phyloP scores from a whole-genome alignment of 129 eudicot genomes.

The Dittrichia graveolens region DNA sequence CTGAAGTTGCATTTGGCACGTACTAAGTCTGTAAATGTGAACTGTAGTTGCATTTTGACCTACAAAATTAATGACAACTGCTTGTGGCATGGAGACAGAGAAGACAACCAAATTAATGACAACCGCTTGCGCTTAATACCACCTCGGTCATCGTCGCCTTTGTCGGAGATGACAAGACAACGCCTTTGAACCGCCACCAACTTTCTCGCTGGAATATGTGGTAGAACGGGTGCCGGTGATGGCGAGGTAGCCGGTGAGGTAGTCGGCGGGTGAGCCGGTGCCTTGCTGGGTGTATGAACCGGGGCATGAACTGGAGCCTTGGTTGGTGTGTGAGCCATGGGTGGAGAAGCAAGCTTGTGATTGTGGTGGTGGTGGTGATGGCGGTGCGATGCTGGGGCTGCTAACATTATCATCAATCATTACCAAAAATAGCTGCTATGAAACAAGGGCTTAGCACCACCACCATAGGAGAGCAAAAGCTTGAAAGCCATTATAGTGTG shows the following conservation, averaged over 20 bases:
- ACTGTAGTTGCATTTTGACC: no score
- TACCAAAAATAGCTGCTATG: not conserved
- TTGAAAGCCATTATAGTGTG: slow-evolving; percentile 38
- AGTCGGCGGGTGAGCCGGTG: slow-evolving; percentile 42
- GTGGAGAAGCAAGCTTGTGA: slow-evolving; percentile 42
- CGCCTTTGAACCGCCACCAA: slow-evolving; percentile 66
- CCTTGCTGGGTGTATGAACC: slow-evolving; percentile 33
- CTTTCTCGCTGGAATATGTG: slow-evolving; percentile 48
- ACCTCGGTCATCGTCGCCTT: no score
- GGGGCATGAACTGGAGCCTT: slow-evolving; percentile 34
- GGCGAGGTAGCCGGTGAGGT: no score
- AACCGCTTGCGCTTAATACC: no score
- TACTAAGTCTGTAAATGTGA: no score
- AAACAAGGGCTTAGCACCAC: slow-evolving; percentile 22
- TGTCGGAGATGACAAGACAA: no score
- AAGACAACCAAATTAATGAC: no score
- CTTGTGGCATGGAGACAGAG: no score
- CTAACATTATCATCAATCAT: slow-evolving; percentile 29
- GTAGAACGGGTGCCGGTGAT: slow-evolving; percentile 39
- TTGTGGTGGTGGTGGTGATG: slow-evolving; percentile 49
- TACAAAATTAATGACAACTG: no score
- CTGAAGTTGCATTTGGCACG: no score
- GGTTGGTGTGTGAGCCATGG: slow-evolving; percentile 33
- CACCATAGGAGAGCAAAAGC: slow-evolving; percentile 31
- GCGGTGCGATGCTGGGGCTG: slow-evolving; percentile 41